Evolutionary conservation across 148 eudicot genomes (phyloP), one percentile per base, ranked within the genome.

Genomic region (Pharnaceum exiguum): DNA sequence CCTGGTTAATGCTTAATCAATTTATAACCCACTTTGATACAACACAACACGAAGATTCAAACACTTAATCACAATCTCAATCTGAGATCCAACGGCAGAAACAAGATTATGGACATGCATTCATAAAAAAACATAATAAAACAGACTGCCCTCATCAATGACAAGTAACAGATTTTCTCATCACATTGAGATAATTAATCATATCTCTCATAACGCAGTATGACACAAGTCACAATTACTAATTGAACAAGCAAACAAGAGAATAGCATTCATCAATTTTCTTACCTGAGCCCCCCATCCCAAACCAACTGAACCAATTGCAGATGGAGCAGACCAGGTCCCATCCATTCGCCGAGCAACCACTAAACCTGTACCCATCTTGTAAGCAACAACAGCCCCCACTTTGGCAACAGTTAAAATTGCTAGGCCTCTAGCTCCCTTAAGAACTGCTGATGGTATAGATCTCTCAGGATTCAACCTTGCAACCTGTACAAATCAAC

Each of bases 231-330:
- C 6, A 10, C 45, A 7, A 32, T 23, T 52, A 35, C 2, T 10
- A 24, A 22, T 24, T 8, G n/a, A 22, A 61, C 12, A 52, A 3
- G 5, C 7, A 31, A 30, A 39, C 42, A 46, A 10, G 25, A 16
- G 16, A 16, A 56, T 32, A 29, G 59, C 24, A 43, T 51, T 16
- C 16, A 47, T 7, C 47, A n/a, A n/a, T n/a, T n/a, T n/a, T n/a
- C 47, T 49, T 79, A 94, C 96, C 99, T 94, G 99, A 38, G 84
- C 93, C 62, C 99, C 99, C 99, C 99, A 94, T 63, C 95, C 99
- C 68, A 94, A 75, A 66, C 99, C 99, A 69, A 65, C 84, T 10
- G 99, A 94, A 42, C 71, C 72, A 64, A 94, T 82, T 59, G 99
- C 99, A 52, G 99, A 94, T 55, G 99, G 99, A 30, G 99, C 95